phyloP scores from a whole-genome alignment of 192 early-diverging fungal genomes.

The Chytriomyces hyalinus region DNA sequence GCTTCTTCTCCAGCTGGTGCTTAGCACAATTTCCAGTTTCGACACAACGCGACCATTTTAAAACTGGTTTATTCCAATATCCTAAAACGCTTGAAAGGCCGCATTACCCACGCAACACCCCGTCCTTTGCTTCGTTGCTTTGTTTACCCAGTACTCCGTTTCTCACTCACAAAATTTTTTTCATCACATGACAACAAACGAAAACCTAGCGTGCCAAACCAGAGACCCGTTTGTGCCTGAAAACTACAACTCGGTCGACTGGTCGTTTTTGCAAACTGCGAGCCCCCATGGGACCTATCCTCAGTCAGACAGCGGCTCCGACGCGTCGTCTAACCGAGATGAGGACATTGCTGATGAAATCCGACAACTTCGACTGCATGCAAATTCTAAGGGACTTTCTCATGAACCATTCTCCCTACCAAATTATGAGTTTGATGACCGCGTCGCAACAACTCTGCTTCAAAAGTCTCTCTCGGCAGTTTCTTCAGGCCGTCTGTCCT shows the following conservation, averaged over 20 bases:
- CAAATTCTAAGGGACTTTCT: background rate
- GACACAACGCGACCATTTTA: background rate
- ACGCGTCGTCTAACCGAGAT: background rate
- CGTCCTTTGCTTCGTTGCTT: background rate
- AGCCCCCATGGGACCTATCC: no score
- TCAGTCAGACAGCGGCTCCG: background rate
- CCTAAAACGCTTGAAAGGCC: background rate
- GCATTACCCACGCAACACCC: background rate
- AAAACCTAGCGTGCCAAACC: slow-evolving; percentile 1
- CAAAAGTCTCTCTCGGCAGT: no score
- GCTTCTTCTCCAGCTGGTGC: background rate
- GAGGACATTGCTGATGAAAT: background rate
- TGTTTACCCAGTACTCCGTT: background rate
- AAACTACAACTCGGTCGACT: background rate
- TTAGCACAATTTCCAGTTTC: background rate
- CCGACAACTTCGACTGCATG: background rate
- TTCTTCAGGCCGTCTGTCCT: no score
- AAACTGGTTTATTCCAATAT: background rate
- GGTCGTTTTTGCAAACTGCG: background rate
- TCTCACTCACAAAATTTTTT: background rate
- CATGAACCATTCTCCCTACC: background rate
- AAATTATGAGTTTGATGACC: background rate
- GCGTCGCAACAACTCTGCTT: background rate
- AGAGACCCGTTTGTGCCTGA: background rate
- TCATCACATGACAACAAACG: background rate